Base-by-base conservation (phyloP, 345 rosid genomes). In the Tarenaya hassleriana region DNA sequence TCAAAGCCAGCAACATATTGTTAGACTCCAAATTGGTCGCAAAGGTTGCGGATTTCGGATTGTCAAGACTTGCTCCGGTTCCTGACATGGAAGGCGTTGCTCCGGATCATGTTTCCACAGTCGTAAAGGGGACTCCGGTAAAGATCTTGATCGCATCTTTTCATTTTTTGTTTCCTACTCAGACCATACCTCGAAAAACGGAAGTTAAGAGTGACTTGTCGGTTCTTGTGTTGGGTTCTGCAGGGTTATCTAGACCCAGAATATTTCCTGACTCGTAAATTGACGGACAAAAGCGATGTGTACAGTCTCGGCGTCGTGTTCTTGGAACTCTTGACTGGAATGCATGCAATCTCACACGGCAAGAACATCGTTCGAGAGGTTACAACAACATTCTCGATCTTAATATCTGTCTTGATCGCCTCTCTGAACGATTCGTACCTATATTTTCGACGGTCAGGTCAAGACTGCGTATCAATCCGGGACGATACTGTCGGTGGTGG, bases 231-330 rank as follows among this genome's bases (percentile, higher is more conserved):
- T 18, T 16, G 45, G 50, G 50, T 35, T 52, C 60, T 77, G 74
- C 77, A 88, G 96, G 98, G 98, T 45, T 92, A 92, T 69, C 94
- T 88, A 58, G 98, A 92, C 49, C 98, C 98, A 0, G 88, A 92
- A 62, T 92, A 92, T 72, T 88, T 92, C 70, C 67, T 92, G 38
- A 92, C 98, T 13, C 98, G 81, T 63, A 87, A 85, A 53, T 70
- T 92, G 50, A 92, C 98, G 0, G 98, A 92, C 63, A 92, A 88
- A 74, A 92, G 98, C 20, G 98, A 92, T 43, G 98, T 92, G 12
- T 92, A 92, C 53, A 92, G 96, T 73, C 77, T 92, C 47, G 96
- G 96, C 3, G 94, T 92, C 5, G 98, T 92, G 40, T 88, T 92
- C 55, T 50, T 92, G 20, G 98, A 92, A 76, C 86, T 92, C 11